phyloP scores from a whole-genome alignment of 169 alveolate genomes.

The Hepatocystis sp. region DNA sequence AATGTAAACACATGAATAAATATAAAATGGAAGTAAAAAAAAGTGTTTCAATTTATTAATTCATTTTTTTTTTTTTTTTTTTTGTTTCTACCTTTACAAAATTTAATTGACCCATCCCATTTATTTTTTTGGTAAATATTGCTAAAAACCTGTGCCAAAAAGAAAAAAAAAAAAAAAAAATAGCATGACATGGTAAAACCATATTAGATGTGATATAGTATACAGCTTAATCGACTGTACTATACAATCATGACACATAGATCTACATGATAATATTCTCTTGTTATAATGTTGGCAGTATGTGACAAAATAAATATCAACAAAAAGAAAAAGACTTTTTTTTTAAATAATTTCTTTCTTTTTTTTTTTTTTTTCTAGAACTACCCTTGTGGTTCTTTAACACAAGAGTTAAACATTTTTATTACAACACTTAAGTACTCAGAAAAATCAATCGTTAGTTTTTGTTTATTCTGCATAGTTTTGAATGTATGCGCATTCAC shows the following conservation, averaged over 20 bases:
- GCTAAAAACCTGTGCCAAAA: slow-evolving; percentile 86
- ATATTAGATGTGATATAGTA: neutral
- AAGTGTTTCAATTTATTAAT: too few species aligned
- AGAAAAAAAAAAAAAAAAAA: neutral
- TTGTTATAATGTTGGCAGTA: too few species aligned
- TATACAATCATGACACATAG: too few species aligned
- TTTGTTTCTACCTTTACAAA: slow-evolving; percentile 84
- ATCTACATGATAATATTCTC: too few species aligned
- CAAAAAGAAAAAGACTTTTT: slow-evolving; percentile 1
- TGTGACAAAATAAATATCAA: slow-evolving; percentile 2
- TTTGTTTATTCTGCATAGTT: slow-evolving; percentile 92
- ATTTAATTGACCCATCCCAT: slow-evolving; percentile 90
- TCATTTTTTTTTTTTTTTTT: too few species aligned
- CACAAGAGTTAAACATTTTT: slow-evolving; percentile 94
- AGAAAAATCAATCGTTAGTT: slow-evolving; percentile 93
- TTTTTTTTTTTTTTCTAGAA: neutral
- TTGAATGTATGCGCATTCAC: slow-evolving; percentile 88
- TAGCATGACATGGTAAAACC: neutral
- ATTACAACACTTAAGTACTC: slow-evolving; percentile 91
- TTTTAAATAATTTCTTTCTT: neutral
- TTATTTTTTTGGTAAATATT: slow-evolving; percentile 89
- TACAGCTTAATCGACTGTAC: too few species aligned
- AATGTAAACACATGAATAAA: too few species aligned
- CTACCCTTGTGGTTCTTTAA: slow-evolving; percentile 93
- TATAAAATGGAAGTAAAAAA: too few species aligned